Conservation (phyloP, 176 grass and related monocot species). For the Oryza longistaminata region DNA sequence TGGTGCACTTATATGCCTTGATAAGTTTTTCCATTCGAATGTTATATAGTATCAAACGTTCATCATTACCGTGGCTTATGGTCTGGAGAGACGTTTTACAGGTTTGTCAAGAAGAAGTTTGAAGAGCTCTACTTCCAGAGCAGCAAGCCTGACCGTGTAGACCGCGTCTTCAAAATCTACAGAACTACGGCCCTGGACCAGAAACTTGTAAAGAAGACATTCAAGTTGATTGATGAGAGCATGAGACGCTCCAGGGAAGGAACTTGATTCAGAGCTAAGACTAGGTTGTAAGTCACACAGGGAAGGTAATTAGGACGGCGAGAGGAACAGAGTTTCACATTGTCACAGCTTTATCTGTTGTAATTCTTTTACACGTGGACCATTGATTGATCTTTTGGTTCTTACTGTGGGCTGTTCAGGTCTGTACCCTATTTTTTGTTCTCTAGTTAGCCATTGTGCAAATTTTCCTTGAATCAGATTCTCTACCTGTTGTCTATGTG, state of each 20-base stretch:
- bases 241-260: constrained; percentile 83
- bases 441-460: neutral
- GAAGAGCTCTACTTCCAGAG: constrained; percentile 97
- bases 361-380: constrained; percentile 47
- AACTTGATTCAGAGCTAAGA: constrained; percentile 43
- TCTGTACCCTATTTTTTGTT: neutral
- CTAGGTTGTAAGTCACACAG: constrained; percentile 33
- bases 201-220: constrained; percentile 98
- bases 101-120: constrained; percentile 99
- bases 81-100: constrained; percentile 19
- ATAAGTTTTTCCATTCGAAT: neutral
- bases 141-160: constrained; percentile 89
- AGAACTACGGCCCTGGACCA: constrained; percentile 94
- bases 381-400: constrained; percentile 25
- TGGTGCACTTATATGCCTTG: neutral
- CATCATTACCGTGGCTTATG: constrained; percentile 1
- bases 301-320: constrained; percentile 31
- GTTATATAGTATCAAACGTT: neutral
- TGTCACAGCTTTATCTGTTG: constrained; percentile 22
- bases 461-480: no score
- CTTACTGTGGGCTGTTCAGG: neutral
- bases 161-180: constrained; percentile 94
- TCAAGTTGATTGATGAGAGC: constrained; percentile 90
- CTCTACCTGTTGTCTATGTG: no score
- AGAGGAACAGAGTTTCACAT: constrained; percentile 28